These are phyloP conservation scores for Malus asiatica DNA, from an alignment of 306 rosid species.

Conservation along the genomic window DNA sequence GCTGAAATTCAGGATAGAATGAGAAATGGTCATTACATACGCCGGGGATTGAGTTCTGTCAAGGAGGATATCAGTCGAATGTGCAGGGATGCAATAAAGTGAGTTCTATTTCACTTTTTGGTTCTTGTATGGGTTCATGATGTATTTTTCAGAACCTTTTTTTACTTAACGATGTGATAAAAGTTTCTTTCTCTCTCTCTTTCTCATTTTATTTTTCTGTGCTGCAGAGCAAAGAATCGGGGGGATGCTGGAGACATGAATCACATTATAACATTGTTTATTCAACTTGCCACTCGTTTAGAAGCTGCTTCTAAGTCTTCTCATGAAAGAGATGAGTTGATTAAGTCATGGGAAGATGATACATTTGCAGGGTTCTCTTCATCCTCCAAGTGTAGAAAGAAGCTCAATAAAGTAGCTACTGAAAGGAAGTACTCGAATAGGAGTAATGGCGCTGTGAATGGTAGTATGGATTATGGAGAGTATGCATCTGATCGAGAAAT, in stretches of 20 bases:
- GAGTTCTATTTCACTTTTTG: conserved; percentile 21
- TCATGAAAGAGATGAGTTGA: conserved; percentile 47
- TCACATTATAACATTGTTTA: conserved; percentile 55
- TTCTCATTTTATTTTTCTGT: not conserved
- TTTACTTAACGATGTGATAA: not conserved
- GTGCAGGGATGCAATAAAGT: conserved; percentile 98
- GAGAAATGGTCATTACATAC: conserved; percentile 71
- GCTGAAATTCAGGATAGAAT: conserved; percentile 90
- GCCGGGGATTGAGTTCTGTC: conserved; percentile 79
- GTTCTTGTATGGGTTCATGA: not conserved
- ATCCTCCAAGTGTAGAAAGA: conserved; percentile 63
- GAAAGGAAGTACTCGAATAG: conserved; percentile 63
- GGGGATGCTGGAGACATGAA: conserved; percentile 76
- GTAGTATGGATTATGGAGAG: conserved; percentile 55
- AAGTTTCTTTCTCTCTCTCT: not conserved
- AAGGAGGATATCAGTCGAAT: conserved; percentile 91
- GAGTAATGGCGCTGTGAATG: conserved; percentile 56
- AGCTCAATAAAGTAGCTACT: conserved; percentile 40
- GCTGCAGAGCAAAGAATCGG: conserved; percentile 66
- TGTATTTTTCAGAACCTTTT: not conserved
- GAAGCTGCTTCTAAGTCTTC: conserved; percentile 56
- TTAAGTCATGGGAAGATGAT: conserved; percentile 60
- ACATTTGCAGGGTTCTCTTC: conserved; percentile 29
- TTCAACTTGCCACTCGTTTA: conserved; percentile 69
- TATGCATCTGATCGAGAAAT: conserved; percentile 83